Conservation (phyloP, 495 filamentous ascomycete genomes). For the Penicillium pancosmium region DNA sequence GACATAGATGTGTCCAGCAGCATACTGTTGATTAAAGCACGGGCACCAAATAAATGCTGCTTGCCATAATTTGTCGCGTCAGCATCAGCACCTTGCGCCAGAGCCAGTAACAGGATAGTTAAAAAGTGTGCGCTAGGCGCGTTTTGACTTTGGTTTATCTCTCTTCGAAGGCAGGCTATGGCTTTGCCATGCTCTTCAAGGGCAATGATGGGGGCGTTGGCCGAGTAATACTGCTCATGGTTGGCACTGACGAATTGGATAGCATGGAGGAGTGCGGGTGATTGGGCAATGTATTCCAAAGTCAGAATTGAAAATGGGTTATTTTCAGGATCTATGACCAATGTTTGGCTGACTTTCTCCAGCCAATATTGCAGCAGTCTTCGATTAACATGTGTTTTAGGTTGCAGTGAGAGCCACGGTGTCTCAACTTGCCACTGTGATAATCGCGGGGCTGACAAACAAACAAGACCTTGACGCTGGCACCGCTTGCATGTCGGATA, state of each 20-base stretch:
- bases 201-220: constrained; percentile 6
- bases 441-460: constrained; percentile 12
- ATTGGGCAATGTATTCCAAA: constrained; percentile 15
- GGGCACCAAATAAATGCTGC: constrained; percentile 20
- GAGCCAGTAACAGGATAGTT: constrained; percentile 12
- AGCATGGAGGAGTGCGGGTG: constrained; percentile 18
- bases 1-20: constrained; percentile 12
- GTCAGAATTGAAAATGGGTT: constrained; percentile 17
- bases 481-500: constrained; percentile 59
- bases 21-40: constrained; percentile 17
- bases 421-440: constrained; percentile 20
- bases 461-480: constrained; percentile 20
- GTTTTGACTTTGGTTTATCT: constrained; percentile 5
- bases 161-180: constrained; percentile 16
- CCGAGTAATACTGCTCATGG: constrained; percentile 19
- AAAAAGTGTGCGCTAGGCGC: constrained; percentile 5
- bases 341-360: constrained; percentile 16
- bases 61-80: constrained; percentile 18
- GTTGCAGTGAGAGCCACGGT: constrained; percentile 17
- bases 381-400: constrained; percentile 11
- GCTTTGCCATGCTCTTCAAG: constrained; percentile 23
- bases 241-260: constrained; percentile 22
- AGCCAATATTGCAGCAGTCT: constrained; percentile 24
- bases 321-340: constrained; percentile 17
- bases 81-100: constrained; percentile 10